Percentiles rank a stretch among this genome's conserved stretches.
These are phyloP conservation scores for Claviceps sp. DNA, from an alignment of 2,329 filamentous ascomycete genomes.

Conservation along the genomic window DNA sequence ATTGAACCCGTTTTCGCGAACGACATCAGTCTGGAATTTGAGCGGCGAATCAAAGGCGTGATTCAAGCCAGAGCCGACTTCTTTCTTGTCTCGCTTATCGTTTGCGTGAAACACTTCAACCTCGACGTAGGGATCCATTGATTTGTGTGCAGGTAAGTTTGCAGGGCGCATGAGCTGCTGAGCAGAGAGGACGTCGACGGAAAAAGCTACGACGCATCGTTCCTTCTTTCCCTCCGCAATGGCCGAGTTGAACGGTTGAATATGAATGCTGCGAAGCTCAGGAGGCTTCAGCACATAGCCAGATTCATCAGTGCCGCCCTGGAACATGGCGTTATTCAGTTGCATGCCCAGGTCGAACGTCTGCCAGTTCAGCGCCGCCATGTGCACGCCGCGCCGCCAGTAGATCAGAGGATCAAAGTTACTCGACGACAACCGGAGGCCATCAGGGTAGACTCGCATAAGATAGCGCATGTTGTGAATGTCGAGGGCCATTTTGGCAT, in stretches of 20 bases:
- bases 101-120: conserved; percentile 91
- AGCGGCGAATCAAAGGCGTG: conserved; percentile 45
- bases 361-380: conserved; percentile 97
- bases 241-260: conserved; percentile 35
- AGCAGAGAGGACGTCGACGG: conserved; percentile 80
- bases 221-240: conserved; percentile 54
- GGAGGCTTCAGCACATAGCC: conserved; percentile 91
- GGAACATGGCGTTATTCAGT: conserved; percentile 95
- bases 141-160: conserved; percentile 55
- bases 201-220: conserved; percentile 72
- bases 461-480: conserved; percentile 84
- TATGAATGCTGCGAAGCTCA: conserved; percentile 61
- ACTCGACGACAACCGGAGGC: conserved; percentile 67
- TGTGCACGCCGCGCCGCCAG: conserved; percentile 92
- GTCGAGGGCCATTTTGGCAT: conserved; percentile 65
- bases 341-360: conserved; percentile 94
- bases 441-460: conserved; percentile 88
- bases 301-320: conserved; percentile 69
- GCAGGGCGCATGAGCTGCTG: conserved; percentile 83
- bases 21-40: conserved; percentile 65
- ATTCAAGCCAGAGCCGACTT: conserved; percentile 46
- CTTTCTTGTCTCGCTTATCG: conserved; percentile 80
- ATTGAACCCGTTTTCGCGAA: conserved; percentile 85
- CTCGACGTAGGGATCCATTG: conserved; percentile 86
- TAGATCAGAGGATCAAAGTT: conserved; percentile 92